phyloP scores from a whole-genome alignment of 1,284 basidiomycete species.

The Ustilago nuda region DNA sequence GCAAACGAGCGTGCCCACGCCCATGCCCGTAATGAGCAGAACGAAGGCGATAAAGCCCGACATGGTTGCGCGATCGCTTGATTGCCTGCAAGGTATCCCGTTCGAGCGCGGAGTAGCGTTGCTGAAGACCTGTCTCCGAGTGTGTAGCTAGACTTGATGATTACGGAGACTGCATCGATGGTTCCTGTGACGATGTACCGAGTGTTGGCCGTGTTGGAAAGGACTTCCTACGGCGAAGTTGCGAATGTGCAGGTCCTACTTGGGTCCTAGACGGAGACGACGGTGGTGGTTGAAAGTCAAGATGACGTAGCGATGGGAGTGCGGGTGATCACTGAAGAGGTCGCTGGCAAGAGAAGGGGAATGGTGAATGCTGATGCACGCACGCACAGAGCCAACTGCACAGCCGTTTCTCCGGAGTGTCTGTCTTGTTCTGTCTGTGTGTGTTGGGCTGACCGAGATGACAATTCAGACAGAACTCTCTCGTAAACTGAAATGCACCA shows the following conservation, averaged over 20 bases:
- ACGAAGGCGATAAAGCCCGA: constrained; percentile 37
- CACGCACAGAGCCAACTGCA: background rate
- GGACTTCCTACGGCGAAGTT: background rate
- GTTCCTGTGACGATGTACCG: background rate
- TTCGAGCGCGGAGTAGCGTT: background rate
- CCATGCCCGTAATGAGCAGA: constrained; percentile 52
- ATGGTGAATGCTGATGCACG: background rate
- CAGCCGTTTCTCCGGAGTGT: background rate
- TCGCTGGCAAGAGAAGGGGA: background rate
- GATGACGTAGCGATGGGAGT: background rate
- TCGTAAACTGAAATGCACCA: background rate
- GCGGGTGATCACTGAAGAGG: background rate
- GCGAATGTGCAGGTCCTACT: background rate
- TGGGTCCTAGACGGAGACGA: background rate
- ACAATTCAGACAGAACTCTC: background rate
- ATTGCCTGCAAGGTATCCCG: too few relatives aligned
- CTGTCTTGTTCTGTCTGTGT: background rate
- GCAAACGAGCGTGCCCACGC: constrained; percentile 58
- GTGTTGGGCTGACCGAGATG: background rate
- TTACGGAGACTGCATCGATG: constrained; percentile 20
- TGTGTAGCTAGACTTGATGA: constrained; percentile 1
- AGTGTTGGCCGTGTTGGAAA: background rate
- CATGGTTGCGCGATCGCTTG: constrained; percentile 12
- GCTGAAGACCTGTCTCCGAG: constrained; percentile 2
- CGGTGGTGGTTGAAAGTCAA: background rate